Evolutionary conservation across 176 grass and related monocot species (phyloP).

Genomic region (Oryza australiensis): DNA sequence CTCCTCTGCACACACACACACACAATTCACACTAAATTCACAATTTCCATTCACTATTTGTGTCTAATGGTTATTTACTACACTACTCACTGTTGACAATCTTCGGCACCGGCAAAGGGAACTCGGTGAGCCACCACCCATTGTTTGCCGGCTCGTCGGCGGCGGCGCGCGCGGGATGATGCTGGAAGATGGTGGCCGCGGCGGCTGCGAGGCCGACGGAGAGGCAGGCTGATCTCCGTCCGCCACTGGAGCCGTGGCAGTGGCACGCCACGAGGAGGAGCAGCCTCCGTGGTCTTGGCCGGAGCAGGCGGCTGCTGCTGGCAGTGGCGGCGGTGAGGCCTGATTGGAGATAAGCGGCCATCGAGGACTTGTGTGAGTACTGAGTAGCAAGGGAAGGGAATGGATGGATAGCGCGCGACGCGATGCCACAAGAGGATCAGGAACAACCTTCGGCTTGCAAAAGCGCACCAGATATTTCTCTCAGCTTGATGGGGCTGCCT

Average conservation of each 20-base stretch:
- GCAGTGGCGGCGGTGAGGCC: conserved; percentile 22
- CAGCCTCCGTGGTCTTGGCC: neutral
- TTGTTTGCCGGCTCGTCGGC: conserved; percentile 50
- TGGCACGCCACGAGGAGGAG: neutral
- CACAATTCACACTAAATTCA: too few species aligned
- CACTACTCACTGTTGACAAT: conserved; percentile 50
- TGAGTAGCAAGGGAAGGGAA: too few species aligned
- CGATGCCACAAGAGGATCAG: too few species aligned
- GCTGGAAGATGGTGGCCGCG: conserved; percentile 40
- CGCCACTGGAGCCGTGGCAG: neutral
- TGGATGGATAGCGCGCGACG: neutral
- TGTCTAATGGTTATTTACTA: too few species aligned
- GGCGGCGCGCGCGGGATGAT: conserved; percentile 25
- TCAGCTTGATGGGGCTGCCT: too few species aligned
- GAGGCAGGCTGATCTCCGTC: conserved; percentile 31
- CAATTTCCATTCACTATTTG: too few species aligned
- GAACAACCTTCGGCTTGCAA: too few species aligned
- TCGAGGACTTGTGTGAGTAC: neutral
- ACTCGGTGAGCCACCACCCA: conserved; percentile 77
- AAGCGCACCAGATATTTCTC: too few species aligned
- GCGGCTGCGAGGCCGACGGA: conserved; percentile 43
- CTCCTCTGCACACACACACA: conserved; percentile 30
- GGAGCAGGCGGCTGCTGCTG: neutral
- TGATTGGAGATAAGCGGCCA: conserved; percentile 46
- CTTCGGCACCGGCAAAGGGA: conserved; percentile 61